Percentiles rank a stretch among this genome's conserved stretches.
These are phyloP conservation scores for Cyclotella choctawhatcheeana DNA, from an alignment of 108 stramenopile genomes.

Conservation along the genomic window DNA sequence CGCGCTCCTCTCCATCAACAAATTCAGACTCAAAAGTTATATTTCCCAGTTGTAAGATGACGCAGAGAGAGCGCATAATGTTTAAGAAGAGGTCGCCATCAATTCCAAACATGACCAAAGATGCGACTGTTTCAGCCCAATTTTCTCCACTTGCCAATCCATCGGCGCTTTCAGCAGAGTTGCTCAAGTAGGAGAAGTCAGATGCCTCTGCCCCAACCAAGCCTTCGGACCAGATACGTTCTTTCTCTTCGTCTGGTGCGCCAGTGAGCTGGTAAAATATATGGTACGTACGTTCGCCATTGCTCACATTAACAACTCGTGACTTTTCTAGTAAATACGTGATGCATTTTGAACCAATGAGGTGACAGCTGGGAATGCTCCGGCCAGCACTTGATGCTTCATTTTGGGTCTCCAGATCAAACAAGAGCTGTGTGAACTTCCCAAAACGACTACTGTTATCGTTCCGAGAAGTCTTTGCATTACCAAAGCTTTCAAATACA, in stretches of 20 bases:
- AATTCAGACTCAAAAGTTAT: conserved; percentile 77
- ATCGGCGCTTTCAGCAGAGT: conserved; percentile 65
- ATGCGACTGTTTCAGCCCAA: conserved; percentile 75
- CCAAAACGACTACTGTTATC: conserved; percentile 91
- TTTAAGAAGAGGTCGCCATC: conserved; percentile 59
- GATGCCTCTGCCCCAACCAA: conserved; percentile 65
- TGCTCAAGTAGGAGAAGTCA: conserved; percentile 78
- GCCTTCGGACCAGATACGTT: conserved; percentile 66
- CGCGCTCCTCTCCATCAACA: conserved; percentile 66
- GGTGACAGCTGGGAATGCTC: conserved; percentile 57
- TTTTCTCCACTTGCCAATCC: conserved; percentile 87
- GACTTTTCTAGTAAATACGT: conserved; percentile 97
- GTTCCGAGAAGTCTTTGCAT: conserved; percentile 90
- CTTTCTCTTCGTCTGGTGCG: conserved; percentile 75
- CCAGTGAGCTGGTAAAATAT: conserved; percentile 98
- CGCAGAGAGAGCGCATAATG: conserved; percentile 79
- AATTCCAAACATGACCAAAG: conserved; percentile 75
- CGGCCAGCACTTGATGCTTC: conserved; percentile 56
- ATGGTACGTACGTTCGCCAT: conserved; percentile 98
- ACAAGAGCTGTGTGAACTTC: conserved; percentile 89
- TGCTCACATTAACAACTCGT: conserved; percentile 91
- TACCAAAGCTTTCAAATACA: conserved; percentile 93
- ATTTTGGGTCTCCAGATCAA: conserved; percentile 63
- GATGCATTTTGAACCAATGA: conserved; percentile 78
- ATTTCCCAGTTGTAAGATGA: conserved; percentile 91